Evolutionary conservation across 2,329 filamentous ascomycete genomes (phyloP).

Genomic region (Neopestalotiopsis sp.): DNA sequence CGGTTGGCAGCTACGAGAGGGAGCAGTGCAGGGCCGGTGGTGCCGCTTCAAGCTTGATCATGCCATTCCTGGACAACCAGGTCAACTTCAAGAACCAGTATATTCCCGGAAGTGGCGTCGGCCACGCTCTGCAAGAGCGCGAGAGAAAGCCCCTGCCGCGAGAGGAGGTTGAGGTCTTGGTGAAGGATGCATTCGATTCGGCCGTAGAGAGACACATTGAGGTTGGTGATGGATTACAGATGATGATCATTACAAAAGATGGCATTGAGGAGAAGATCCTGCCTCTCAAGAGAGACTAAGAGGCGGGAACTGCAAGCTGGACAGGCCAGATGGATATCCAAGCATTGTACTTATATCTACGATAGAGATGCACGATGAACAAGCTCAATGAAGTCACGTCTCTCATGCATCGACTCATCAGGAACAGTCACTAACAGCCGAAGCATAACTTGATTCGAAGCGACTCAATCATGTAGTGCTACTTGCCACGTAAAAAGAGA

Average conservation of each 20-base stretch:
- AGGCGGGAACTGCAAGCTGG: not conserved
- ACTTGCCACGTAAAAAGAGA: not conserved
- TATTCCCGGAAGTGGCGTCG: constrained; percentile 81
- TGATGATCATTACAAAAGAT: constrained; percentile 87
- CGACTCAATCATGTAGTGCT: no score
- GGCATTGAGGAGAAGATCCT: constrained; percentile 87
- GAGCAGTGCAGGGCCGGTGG: constrained; percentile 95
- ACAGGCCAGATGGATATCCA: not conserved
- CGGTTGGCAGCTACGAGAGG: constrained; percentile 95
- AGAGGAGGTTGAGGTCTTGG: constrained; percentile 80
- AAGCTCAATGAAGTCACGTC: not conserved
- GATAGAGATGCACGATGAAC: constrained; percentile 23
- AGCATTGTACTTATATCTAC: constrained; percentile 24
- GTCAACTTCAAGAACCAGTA: constrained; percentile 99
- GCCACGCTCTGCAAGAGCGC: constrained; percentile 78
- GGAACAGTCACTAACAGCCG: not conserved
- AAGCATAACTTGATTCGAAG: not conserved
- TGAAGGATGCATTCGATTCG: constrained; percentile 97
- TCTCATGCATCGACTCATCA: not conserved
- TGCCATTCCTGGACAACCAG: constrained; percentile 99
- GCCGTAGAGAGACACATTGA: constrained; percentile 99
- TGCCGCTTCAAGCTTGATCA: constrained; percentile 91
- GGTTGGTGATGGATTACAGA: constrained; percentile 94
- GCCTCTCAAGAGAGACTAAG: constrained; percentile 88
- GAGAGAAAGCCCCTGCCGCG: constrained; percentile 72